Percentiles rank a stretch among this genome's conserved stretches.
phyloP scores from a whole-genome alignment of 2,329 filamentous ascomycete species.

The Fusarium sacchari region DNA sequence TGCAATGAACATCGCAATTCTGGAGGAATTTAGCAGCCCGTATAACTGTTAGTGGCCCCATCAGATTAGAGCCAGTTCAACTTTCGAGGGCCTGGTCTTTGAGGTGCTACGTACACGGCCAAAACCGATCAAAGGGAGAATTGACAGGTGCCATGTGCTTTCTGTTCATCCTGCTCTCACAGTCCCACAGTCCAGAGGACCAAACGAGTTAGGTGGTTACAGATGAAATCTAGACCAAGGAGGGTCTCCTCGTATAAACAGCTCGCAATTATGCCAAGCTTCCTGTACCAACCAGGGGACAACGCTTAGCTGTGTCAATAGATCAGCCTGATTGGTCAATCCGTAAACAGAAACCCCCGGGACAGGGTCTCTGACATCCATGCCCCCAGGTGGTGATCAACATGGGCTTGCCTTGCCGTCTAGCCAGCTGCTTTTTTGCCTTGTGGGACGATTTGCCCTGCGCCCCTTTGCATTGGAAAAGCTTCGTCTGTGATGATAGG shows the following conservation, averaged over 20 bases:
- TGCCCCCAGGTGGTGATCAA: conserved; percentile 21
- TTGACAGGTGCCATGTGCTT: conserved; percentile 19
- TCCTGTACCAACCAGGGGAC: not conserved
- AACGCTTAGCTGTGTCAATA: not conserved
- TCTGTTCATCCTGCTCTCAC: not conserved
- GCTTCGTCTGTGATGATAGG: conserved; percentile 14
- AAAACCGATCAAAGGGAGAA: not conserved
- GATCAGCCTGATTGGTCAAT: conserved; percentile 5
- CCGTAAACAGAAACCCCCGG: conserved; percentile 24
- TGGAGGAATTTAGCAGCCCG: not conserved
- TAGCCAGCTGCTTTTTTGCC: conserved; percentile 4
- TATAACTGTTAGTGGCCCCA: not conserved
- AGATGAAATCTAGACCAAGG: conserved; percentile 16
- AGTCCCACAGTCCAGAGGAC: not conserved
- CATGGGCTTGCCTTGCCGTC: not conserved
- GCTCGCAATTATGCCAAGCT: conserved; percentile 20
- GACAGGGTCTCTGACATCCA: conserved; percentile 11
- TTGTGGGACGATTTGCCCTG: conserved; percentile 17
- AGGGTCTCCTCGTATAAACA: conserved; percentile 22
- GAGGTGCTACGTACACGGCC: conserved; percentile 5
- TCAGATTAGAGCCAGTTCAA: not conserved
- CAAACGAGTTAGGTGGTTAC: conserved; percentile 1
- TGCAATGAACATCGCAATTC: not conserved
- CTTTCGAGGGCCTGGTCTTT: not conserved
- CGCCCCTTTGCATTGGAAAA: conserved; percentile 3